A percentile compares a stretch with the other conserved stretches of the same genome.
Conservation (phyloP, 139 green algal genomes). For the Ostreobium quekettii region DNA sequence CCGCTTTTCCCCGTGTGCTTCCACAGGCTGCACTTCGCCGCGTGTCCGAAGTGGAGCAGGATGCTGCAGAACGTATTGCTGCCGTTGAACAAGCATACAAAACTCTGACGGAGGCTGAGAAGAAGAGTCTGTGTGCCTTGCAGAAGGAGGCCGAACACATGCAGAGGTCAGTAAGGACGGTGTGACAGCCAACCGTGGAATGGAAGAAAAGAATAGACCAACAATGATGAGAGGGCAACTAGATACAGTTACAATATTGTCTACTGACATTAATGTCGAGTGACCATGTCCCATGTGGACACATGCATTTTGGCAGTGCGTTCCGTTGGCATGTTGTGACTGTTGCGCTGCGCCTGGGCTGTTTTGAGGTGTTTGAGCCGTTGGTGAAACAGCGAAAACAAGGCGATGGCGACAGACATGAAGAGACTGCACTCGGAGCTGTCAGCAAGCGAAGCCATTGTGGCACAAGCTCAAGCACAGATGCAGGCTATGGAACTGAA, state of each 20-base stretch:
- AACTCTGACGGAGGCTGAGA: neutral
- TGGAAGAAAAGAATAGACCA: no score
- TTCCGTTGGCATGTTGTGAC: no score
- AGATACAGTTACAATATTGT: no score
- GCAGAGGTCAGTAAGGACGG: no score
- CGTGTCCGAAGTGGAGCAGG: neutral
- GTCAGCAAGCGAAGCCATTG: neutral
- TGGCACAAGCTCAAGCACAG: constrained; percentile 2
- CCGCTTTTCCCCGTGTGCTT: no score
- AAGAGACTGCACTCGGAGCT: neutral
- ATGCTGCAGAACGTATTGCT: neutral
- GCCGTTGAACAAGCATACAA: neutral
- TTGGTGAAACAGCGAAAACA: neutral
- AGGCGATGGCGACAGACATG: neutral
- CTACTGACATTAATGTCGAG: no score
- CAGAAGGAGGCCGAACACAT: neutral
- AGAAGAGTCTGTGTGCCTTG: neutral
- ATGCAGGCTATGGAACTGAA: neutral
- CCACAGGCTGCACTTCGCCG: neutral
- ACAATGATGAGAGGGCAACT: no score
- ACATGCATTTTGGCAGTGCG: no score
- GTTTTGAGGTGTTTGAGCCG: no score
- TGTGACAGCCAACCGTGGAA: no score
- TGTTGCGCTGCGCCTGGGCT: no score
- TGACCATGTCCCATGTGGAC: no score